A percentile compares a stretch with the other conserved stretches of the same genome.
Conservation (phyloP, 495 filamentous ascomycete genomes). For the Aspergillus diversus region DNA sequence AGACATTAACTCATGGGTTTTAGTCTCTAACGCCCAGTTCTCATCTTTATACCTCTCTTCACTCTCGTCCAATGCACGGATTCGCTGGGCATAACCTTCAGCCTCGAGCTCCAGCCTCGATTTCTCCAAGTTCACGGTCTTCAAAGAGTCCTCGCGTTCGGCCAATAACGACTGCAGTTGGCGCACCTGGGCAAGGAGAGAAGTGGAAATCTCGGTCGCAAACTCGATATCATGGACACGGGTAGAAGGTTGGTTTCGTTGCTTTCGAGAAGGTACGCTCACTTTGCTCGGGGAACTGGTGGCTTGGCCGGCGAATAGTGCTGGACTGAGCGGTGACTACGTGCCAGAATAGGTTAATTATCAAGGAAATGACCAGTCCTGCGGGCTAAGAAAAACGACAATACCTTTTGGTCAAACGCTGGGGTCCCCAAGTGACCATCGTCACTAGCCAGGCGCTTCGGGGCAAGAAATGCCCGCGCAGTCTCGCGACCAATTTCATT, state of each 20-base stretch:
- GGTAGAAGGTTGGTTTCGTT: conserved; percentile 85
- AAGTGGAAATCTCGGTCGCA: conserved; percentile 91
- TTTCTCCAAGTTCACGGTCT: conserved; percentile 70
- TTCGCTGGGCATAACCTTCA: conserved; percentile 75
- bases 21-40: conserved; percentile 94
- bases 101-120: conserved; percentile 79
- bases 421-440: conserved; percentile 58
- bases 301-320: conserved; percentile 83
- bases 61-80: conserved; percentile 84
- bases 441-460: conserved; percentile 76
- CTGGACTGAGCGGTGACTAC: conserved; percentile 72
- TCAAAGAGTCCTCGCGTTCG: conserved; percentile 86
- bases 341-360: conserved; percentile 18
- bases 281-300: conserved; percentile 88
- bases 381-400: conserved; percentile 11
- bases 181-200: conserved; percentile 84
- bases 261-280: conserved; percentile 78
- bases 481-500: conserved; percentile 92
- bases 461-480: conserved; percentile 79
- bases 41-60: conserved; percentile 96
- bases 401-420: conserved; percentile 64
- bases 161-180: conserved; percentile 80
- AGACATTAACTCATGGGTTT: conserved; percentile 78
- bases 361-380: neutral
- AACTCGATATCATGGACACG: conserved; percentile 94